Evolutionary conservation across 2,329 filamentous ascomycete genomes (phyloP), one percentile per base, ranked within the genome.

Genomic region (Gaeumannomyces sp.): DNA sequence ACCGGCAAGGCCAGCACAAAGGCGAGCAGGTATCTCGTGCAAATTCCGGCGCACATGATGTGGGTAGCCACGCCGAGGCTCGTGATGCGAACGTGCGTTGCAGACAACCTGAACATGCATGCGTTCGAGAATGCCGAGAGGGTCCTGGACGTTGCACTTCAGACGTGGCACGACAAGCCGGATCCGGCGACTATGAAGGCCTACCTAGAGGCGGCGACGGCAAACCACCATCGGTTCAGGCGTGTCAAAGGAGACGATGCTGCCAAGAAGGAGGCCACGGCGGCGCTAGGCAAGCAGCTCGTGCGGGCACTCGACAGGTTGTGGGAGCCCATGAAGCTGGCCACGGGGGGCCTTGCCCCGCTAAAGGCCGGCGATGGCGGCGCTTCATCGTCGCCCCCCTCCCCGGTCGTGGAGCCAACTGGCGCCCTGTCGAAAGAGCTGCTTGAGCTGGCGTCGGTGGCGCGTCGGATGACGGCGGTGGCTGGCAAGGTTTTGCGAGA

Each of bases 51-150:
- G 28, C 71, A 76, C 8, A 69, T 79, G 67, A 72, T 84, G 56
- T 76, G 73, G 65, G 70, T 72, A 45, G 83, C 83, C 65, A 86
- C 86, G 13, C 91, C 93, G 77, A 84, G 85, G 64, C 83, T 92
- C 60, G 92, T 89, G 64, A 86, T 97, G 79, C 83, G 83, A 68
- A 82, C 86, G 6, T 97, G 93, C 74, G 78, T 86, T 29, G 85
- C 89, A 65, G 92, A 97, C 78, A 89, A 87, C 72, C 87, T 88
- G 64, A 97, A 96, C 73, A 80, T 75, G n/a, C 84, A 88, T 63
- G 84, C 85, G 28, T 83, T 96, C 68, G 76, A 79, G 3, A 82
- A 89, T 68, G 89, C 91, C 5, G 85, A 80, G 62, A 67, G 80
- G 62, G 80, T 96, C 31, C 77, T 97, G 35, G 80, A 87, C 63